phyloP scores from a whole-genome alignment of 805 yeast species.

The Myxozyma geophila region DNA sequence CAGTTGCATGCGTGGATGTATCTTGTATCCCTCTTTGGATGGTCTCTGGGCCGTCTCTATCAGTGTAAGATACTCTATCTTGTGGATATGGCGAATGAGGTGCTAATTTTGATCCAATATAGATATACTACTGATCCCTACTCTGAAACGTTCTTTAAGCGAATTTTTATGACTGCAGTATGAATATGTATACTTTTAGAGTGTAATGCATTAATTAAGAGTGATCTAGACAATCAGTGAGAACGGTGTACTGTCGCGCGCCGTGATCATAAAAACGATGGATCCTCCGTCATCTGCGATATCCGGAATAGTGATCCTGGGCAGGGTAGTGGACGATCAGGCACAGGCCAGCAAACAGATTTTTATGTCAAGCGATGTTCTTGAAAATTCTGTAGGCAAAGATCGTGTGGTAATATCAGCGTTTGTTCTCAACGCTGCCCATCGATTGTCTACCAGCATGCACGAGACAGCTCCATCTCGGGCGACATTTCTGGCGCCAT shows the following conservation, averaged over 20 bases:
- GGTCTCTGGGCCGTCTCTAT: conserved; percentile 18
- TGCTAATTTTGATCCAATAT: background rate
- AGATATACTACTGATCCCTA: conserved; percentile 20
- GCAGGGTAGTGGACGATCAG: conserved; percentile 2
- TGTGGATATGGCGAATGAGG: background rate
- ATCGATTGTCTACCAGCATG: background rate
- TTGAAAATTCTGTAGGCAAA: background rate
- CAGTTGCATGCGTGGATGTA: conserved; percentile 14
- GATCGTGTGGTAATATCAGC: conserved; percentile 2
- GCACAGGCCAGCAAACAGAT: background rate
- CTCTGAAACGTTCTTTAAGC: conserved; percentile 14
- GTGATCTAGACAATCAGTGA: background rate
- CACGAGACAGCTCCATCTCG: background rate
- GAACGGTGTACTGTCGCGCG: conserved; percentile 12
- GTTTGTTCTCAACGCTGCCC: background rate
- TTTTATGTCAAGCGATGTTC: background rate
- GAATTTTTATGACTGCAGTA: conserved; percentile 15
- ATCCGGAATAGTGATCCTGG: conserved; percentile 9
- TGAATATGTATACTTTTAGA: background rate
- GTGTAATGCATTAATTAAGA: background rate
- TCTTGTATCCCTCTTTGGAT: conserved; percentile 17
- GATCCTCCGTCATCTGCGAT: conserved; percentile 7
- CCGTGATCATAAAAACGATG: conserved; percentile 6
- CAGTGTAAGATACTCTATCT: conserved; percentile 7
- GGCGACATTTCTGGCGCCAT: conserved; percentile 21